Percentiles rank a stretch among this genome's conserved stretches.
phyloP scores from a whole-genome alignment of 371 early-diverging fungal species.

The Mucor velutinosus region DNA sequence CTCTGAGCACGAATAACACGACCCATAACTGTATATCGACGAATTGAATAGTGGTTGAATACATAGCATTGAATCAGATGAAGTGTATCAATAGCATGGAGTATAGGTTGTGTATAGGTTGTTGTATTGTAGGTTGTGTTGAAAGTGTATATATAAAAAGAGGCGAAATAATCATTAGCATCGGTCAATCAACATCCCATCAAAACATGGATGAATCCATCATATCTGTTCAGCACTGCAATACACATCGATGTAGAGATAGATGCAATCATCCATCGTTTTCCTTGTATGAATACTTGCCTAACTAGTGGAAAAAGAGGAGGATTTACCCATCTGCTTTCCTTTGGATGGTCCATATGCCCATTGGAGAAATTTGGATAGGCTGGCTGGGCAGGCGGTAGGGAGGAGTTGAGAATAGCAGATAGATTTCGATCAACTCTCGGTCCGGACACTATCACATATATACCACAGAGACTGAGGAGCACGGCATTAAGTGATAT shows the following conservation, averaged over 20 bases:
- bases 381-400: not conserved
- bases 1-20: conserved; percentile 87
- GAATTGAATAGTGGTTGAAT: not conserved
- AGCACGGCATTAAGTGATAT: no score
- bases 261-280: conserved; percentile 5
- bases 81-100: not conserved
- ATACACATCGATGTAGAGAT: not conserved
- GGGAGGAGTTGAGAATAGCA: not conserved
- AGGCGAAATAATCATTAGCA: not conserved
- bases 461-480: no score
- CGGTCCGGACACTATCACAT: not conserved
- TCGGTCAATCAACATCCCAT: not conserved
- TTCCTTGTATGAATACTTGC: conserved; percentile 1
- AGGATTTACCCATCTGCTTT: conserved; percentile 1
- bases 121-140: not conserved
- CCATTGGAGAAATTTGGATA: not conserved
- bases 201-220: not conserved
- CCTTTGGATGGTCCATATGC: conserved; percentile 4
- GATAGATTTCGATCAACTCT: not conserved
- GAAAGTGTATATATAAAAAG: not conserved
- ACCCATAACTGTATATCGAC: conserved; percentile 47
- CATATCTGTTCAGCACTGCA: not conserved
- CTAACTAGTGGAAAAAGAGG: conserved; percentile 14
- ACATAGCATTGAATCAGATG: not conserved
- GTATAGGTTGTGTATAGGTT: not conserved